phyloP scores from a whole-genome alignment of 2,329 filamentous ascomycete species.

The Cladophialophora psammophila region DNA sequence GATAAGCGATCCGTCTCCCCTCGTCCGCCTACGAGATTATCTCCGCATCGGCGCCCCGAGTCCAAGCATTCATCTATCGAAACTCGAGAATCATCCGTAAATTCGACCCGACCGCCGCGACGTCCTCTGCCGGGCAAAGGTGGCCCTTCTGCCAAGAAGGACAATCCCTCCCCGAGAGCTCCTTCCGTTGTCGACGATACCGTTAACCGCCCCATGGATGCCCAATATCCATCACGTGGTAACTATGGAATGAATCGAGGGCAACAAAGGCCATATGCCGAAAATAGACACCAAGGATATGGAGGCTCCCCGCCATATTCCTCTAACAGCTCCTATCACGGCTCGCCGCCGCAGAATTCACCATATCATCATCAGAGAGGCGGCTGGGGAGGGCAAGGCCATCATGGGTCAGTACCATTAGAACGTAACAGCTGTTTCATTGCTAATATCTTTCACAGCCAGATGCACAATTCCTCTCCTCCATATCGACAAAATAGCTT shows the following conservation, averaged over 20 bases:
- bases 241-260: constrained; percentile 47
- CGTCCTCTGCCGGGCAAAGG: constrained; percentile 15
- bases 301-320: constrained; percentile 67
- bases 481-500: constrained; percentile 66
- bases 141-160: constrained; percentile 13
- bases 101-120: constrained; percentile 23
- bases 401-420: constrained; percentile 56
- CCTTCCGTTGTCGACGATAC: constrained; percentile 44
- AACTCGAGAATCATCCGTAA: constrained; percentile 26
- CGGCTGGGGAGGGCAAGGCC: constrained; percentile 56
- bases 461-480: constrained; percentile 66
- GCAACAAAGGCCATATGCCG: constrained; percentile 50
- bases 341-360: constrained; percentile 68
- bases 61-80: constrained; percentile 26
- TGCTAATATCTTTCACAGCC: constrained; percentile 46
- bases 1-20: constrained; percentile 34
- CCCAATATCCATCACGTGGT: constrained; percentile 44
- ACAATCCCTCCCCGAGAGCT: constrained; percentile 27
- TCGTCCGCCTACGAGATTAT: constrained; percentile 24
- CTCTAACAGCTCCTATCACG: constrained; percentile 60
- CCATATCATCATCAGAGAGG: constrained; percentile 65
- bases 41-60: constrained; percentile 27
- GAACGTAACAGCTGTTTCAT: constrained; percentile 22
- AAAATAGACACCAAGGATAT: constrained; percentile 56
- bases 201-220: constrained; percentile 43